These are phyloP conservation scores for Pachysandra terminalis DNA, from an alignment of 164 flowering plant species.

Conservation along the genomic window DNA sequence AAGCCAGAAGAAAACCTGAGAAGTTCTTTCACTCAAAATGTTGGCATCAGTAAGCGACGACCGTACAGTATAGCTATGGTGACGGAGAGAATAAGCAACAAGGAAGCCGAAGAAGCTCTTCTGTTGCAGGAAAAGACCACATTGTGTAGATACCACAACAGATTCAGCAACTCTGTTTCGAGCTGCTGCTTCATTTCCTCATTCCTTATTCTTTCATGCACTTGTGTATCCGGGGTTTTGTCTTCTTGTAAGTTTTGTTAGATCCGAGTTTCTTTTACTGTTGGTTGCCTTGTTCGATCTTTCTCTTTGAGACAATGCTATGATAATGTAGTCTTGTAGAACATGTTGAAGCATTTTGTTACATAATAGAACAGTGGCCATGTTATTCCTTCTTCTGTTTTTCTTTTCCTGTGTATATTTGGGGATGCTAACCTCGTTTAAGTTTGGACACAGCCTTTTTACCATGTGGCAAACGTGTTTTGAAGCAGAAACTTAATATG, in stretches of 20 bases:
- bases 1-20: slow-evolving; percentile 5
- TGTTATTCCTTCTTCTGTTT: too few relatives aligned
- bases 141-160: slow-evolving; percentile 6
- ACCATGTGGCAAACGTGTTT: too few relatives aligned
- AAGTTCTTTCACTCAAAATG: background rate
- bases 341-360: too few relatives aligned
- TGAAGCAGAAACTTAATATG: too few relatives aligned
- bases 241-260: background rate
- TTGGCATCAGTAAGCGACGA: background rate
- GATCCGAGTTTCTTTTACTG: too few relatives aligned
- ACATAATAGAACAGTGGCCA: too few relatives aligned
- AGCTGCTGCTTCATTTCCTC: background rate
- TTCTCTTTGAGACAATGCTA: too few relatives aligned
- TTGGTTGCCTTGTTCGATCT: too few relatives aligned
- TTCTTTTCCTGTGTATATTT: too few relatives aligned
- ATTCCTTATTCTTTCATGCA: slow-evolving; percentile 7
- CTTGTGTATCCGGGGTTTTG: background rate
- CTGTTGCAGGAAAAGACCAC: background rate
- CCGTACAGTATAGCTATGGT: background rate
- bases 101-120: slow-evolving; percentile 7
- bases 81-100: background rate
- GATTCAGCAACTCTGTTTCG: background rate
- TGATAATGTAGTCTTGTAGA: too few relatives aligned
- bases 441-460: too few relatives aligned
- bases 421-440: too few relatives aligned